These are phyloP conservation scores for Auriscalpium vulgare DNA, from an alignment of 768 basidiomycete genomes.

Conservation along the genomic window DNA sequence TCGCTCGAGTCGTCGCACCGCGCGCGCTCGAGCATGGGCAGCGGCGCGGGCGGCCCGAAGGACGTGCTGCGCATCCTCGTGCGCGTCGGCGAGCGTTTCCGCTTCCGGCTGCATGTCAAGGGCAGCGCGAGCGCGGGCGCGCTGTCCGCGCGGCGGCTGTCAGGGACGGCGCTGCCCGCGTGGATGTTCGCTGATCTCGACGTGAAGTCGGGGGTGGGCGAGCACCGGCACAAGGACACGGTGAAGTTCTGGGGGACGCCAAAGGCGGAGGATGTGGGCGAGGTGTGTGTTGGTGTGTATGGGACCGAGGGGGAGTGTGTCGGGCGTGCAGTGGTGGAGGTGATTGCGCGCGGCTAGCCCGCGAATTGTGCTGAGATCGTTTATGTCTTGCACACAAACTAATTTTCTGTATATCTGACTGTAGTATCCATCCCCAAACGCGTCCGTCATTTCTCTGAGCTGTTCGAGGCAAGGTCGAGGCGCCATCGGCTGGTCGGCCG, in stretches of 20 bases:
- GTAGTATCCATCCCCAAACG: not conserved
- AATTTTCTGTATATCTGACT: not conserved
- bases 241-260: slow-evolving; percentile 17
- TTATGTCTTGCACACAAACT: not conserved
- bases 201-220: slow-evolving; percentile 3
- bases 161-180: slow-evolving; percentile 9
- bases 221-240: slow-evolving; percentile 5
- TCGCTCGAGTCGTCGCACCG: slow-evolving; percentile 54
- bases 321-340: slow-evolving; percentile 14
- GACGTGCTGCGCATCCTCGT: slow-evolving; percentile 14
- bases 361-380: not conserved
- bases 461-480: not conserved
- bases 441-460: not conserved
- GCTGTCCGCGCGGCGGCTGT: slow-evolving; percentile 6
- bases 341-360: slow-evolving; percentile 9
- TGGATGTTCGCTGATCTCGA: slow-evolving; percentile 15
- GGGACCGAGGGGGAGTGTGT: slow-evolving; percentile 7
- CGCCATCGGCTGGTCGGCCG: not conserved
- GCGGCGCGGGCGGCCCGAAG: not conserved
- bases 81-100: slow-evolving; percentile 14
- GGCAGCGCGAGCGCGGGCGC: slow-evolving; percentile 1
- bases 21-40: slow-evolving; percentile 20
- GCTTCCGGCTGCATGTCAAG: slow-evolving; percentile 13
- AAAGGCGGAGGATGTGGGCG: slow-evolving; percentile 13
- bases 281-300: slow-evolving; percentile 13